Base-by-base conservation (phyloP, 2,329 filamentous ascomycete species). In the Apiospora marii region DNA sequence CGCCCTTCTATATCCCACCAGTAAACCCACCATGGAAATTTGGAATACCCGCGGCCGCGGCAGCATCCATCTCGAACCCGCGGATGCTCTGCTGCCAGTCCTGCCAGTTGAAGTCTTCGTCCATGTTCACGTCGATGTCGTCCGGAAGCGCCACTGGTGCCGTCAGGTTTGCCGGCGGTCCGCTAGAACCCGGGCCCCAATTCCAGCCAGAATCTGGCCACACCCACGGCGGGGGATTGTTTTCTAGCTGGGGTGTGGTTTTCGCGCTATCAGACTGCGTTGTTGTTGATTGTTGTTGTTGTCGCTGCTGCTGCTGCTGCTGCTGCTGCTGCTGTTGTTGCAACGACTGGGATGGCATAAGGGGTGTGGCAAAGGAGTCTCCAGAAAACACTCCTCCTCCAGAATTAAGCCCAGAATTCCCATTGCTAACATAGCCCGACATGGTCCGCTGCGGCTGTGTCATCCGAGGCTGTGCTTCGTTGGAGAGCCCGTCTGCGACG, bases 31-130 rank as follows among this genome's bases (percentile, higher is more conserved):
- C 58, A 19, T 64, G 30, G 10, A 64, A 64, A 14, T 68, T 68
- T 19, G 68, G 30, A 51, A 73, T 53, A 6, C 74, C 77, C 53
- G 80, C 76, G 1, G 77, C 77, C 13, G 79, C 72, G 2, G 78
- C 77, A 12, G 74, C 76, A 49, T 81, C 80, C 75, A 80, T 76
- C 76, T 83, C 83, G 71, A 85, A 73, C 0, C 82, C 83, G 41
- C 80, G 80, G 61, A 85, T 81, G 74, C 77, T 84, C 71, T 85
- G 82, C 72, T 83, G 84, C 84, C 86, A 88, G 71, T 84, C 83
- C 68, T 87, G 83, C 86, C 86, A 88, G 74, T 87, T 83, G 72
- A 87, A 87, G 8, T 83, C 81, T 7, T 79, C 77, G 1, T 85
- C 84, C 72, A 79, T 82, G 72, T 77, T 81, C 71, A 77, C 76